Conservation (phyloP, 2,329 filamentous ascomycete species). For the Botrytis paeoniae region DNA sequence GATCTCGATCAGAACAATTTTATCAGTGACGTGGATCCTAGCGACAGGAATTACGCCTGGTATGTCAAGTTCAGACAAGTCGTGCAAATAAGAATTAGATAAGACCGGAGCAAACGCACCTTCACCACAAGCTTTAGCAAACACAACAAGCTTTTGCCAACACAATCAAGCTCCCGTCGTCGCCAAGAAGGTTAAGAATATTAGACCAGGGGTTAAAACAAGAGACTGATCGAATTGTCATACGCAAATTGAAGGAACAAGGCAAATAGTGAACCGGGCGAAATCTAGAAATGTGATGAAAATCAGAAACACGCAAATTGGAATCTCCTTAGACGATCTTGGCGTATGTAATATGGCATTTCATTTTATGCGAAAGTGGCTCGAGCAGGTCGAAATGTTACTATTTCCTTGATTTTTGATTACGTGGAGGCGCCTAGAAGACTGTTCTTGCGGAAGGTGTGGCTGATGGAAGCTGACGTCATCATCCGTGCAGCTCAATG, state of each 20-base stretch:
- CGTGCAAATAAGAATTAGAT: background rate
- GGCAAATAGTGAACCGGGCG: background rate
- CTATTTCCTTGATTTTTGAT: background rate
- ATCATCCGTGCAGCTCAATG: background rate
- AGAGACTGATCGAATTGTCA: background rate
- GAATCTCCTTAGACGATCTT: background rate
- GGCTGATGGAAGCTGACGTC: background rate
- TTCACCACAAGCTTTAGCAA: background rate
- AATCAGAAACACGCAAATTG: slow-evolving; percentile 2
- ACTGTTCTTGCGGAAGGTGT: background rate
- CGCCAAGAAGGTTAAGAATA: background rate
- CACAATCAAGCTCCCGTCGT: slow-evolving; percentile 1
- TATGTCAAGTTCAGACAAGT: background rate
- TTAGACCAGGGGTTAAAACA: background rate
- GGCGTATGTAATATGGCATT: slow-evolving; percentile 8
- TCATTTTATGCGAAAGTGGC: slow-evolving; percentile 5
- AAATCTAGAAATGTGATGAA: background rate
- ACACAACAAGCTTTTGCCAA: slow-evolving; percentile 8
- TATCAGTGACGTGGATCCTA: slow-evolving; percentile 8
- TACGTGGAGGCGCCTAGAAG: background rate
- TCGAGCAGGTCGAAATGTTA: background rate
- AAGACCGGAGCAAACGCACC: background rate
- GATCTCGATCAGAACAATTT: background rate
- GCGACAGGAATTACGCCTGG: background rate
- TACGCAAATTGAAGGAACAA: background rate